Percentiles rank a stretch among this genome's conserved stretches.
phyloP scores from a whole-genome alignment of 306 rosid species.

The Abrus pulchellus region DNA sequence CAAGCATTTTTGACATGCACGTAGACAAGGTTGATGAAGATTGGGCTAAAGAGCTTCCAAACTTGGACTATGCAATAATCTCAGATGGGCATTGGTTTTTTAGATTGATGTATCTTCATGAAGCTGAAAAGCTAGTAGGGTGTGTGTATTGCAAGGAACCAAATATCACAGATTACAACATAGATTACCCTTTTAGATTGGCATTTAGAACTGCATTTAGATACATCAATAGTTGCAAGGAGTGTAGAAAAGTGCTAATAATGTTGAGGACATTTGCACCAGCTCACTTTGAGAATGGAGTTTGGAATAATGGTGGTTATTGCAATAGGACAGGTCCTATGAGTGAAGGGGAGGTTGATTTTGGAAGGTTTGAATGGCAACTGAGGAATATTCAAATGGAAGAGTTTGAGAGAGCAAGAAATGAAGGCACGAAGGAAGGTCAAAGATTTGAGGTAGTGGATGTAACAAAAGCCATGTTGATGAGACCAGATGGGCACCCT shows the following conservation, averaged over 20 bases:
- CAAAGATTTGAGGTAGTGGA: slow-evolving; percentile 64
- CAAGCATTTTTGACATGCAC: slow-evolving; percentile 67
- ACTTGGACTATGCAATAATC: slow-evolving; percentile 71
- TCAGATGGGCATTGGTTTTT: slow-evolving; percentile 92
- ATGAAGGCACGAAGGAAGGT: slow-evolving; percentile 47
- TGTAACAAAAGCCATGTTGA: slow-evolving; percentile 76
- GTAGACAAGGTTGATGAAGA: slow-evolving; percentile 65
- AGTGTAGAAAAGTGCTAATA: slow-evolving; percentile 56
- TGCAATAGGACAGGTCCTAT: slow-evolving; percentile 77
- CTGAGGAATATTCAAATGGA: slow-evolving; percentile 69
- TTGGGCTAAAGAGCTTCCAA: slow-evolving; percentile 64
- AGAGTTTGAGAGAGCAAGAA: slow-evolving; percentile 63
- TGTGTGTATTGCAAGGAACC: slow-evolving; percentile 75
- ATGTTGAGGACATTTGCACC: slow-evolving; percentile 88
- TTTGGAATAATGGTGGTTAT: slow-evolving; percentile 84
- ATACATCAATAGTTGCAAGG: slow-evolving; percentile 56
- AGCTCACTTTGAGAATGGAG: slow-evolving; percentile 80
- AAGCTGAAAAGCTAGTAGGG: slow-evolving; percentile 52
- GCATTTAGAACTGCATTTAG: slow-evolving; percentile 65
- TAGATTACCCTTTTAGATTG: slow-evolving; percentile 55
- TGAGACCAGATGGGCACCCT: slow-evolving; percentile 95
- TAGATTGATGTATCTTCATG: slow-evolving; percentile 61
- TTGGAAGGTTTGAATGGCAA: slow-evolving; percentile 60
- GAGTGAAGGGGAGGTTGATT: slow-evolving; percentile 48
- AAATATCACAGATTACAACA: slow-evolving; percentile 53